Base-by-base conservation (phyloP, 1,284 basidiomycete species). In the Sparassis latifolia region DNA sequence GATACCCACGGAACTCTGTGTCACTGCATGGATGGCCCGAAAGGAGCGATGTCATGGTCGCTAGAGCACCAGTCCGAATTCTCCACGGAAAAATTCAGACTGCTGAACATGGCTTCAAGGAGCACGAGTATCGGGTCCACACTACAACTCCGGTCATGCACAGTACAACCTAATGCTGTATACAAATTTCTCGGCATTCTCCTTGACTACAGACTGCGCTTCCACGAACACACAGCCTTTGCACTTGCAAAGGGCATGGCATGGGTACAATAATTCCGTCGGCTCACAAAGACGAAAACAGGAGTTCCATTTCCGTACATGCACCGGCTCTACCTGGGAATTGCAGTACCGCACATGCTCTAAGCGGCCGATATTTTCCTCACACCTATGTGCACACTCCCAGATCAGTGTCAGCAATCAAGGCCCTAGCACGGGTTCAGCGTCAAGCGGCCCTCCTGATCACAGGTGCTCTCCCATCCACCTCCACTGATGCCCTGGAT, bases 361-460 rank as follows among this genome's bases (percentile, higher is more conserved):
- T 73, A 72, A 42, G 67, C 63, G 2, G 56, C 66, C 1, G 67
- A 70, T 38, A 45, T 73, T 0, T 74, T 67, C 62, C 49, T 62
- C 44, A 20, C 67, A 58, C 44, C 66, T 1, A 48, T 60, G 1
- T 50, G 58, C 0, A 39, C 40, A 2, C 49, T 58, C 0, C 47
- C 43, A 2, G 52, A 45, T 56, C 55, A 0, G 50, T 55, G 0
- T 52, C 52, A 0, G 5, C 20, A 3, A 43, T 56, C 3, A 38
- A 28, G 1, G 28, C 29, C 28, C 54, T 76, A 0, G 52, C 50
- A 0, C n/a, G 40, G 1, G 53, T 74, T 0, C 73, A 76, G 49
- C 12, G 67, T 0, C 47, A 58, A 10, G 70, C 67, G 2, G 61
- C 65, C 0, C 52, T 67, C 0, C 39, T 54, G 1, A 65, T 70